phyloP scores from a whole-genome alignment of 192 early-diverging fungal species.

The Phlyctochytrium arcticum region DNA sequence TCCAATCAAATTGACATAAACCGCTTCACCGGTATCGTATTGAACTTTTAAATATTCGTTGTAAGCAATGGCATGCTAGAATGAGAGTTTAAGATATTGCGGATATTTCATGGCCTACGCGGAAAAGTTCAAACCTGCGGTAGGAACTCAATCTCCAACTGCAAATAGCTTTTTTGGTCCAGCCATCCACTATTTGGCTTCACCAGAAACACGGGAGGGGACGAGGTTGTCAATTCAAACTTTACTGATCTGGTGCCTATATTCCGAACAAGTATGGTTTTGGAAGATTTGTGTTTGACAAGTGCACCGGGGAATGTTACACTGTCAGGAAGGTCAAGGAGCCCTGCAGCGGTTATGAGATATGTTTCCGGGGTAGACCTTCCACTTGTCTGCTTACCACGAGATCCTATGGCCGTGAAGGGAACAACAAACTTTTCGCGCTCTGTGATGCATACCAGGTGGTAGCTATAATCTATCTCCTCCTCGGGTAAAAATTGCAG shows the following conservation, averaged over 20 bases:
- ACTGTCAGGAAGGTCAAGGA: constrained; percentile 55
- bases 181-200: constrained; percentile 35
- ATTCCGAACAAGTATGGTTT: constrained; percentile 52
- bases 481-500: constrained; percentile 56
- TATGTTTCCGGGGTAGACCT: background rate
- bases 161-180: constrained; percentile 38
- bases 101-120: too few relatives aligned
- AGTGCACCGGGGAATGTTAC: constrained; percentile 43
- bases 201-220: constrained; percentile 45
- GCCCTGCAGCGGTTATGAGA: constrained; percentile 19
- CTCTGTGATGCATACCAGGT: constrained; percentile 57
- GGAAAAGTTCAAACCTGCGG: constrained; percentile 47
- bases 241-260: constrained; percentile 49
- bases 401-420: constrained; percentile 44
- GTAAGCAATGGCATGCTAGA: background rate
- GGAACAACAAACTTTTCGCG: constrained; percentile 58
- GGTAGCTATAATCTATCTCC: constrained; percentile 43
- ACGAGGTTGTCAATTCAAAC: constrained; percentile 31
- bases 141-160: constrained; percentile 44
- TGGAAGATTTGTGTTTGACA: constrained; percentile 34
- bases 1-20: constrained; percentile 32
- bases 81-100: background rate
- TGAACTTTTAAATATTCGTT: constrained; percentile 31
- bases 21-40: constrained; percentile 50
- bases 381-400: constrained; percentile 36